phyloP scores from a whole-genome alignment of 768 basidiomycete genomes.

The Suillus placidus region DNA sequence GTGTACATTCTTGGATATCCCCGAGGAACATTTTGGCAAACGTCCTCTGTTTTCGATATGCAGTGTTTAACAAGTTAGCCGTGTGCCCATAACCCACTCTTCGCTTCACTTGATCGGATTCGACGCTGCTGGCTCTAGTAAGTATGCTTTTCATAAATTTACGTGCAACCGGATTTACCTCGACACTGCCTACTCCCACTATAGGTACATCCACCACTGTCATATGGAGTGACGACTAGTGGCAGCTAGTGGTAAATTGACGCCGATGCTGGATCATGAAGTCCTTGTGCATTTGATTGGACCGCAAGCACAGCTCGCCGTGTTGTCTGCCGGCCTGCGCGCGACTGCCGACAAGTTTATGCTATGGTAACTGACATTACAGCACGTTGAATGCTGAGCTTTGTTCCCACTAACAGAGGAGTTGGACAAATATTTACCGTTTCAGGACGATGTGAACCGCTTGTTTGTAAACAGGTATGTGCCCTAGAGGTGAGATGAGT shows the following conservation, averaged over 20 bases:
- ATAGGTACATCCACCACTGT: background rate
- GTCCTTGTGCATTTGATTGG: background rate
- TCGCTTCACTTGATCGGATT: background rate
- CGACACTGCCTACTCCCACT: background rate
- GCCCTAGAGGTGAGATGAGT: conserved; percentile 6
- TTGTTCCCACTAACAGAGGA: background rate
- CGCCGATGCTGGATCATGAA: background rate
- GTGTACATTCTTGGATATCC: background rate
- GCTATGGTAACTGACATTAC: background rate
- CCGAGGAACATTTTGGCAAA: background rate
- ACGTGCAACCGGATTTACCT: background rate
- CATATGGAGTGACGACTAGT: background rate
- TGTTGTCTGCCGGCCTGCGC: background rate
- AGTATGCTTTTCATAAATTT: background rate
- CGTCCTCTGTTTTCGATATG: background rate
- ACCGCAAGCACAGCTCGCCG: background rate
- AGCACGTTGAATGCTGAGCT: background rate
- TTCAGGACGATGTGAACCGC: background rate
- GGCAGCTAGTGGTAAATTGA: background rate
- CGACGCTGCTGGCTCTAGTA: background rate
- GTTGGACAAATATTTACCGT: background rate
- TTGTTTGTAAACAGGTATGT: background rate
- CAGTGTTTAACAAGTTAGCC: background rate
- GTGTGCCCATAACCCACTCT: conserved; percentile 1
- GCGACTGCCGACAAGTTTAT: background rate